Base-by-base conservation (phyloP, 495 filamentous ascomycete genomes). In the Xylaria sp. region DNA sequence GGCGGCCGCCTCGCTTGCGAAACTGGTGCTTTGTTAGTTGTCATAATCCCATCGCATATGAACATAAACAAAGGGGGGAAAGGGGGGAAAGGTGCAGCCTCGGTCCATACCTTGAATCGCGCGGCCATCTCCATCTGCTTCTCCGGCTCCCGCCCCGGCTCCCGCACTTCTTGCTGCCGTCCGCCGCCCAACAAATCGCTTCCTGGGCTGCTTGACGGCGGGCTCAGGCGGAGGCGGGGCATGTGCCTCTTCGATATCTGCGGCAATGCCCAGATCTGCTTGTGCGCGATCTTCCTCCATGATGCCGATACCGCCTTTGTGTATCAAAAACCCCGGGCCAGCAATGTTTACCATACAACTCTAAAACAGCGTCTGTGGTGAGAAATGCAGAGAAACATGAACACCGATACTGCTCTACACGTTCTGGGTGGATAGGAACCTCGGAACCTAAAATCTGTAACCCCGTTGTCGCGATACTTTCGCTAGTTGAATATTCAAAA, bases 171-270 rank as follows among this genome's bases (percentile, higher is more conserved):
- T 82, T 46, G 85, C 85, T 65, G 90, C 83, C 46, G 89, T 83
- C 50, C 82, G 77, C 70, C 90, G 88, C 72, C 91, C 93, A 33
- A 96, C 90, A 71, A 96, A 96, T 68, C 93, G 86, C 80, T 92
- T 94, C 81, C 90, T 93, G 26, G 93, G 93, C 65, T 89, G 86
- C 72, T 81, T 84, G 53, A 80, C 69, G 0, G 71, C 74, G 46
- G 79, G 76, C 65, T 67, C 55, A 63, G 73, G 48, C 59, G 74
- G 52, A 62, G 80, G 77, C 29, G 78, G 73, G 35, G 79, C 76
- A 37, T 85, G 75, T 19, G 73, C 78, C 72, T 85, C 84, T 66
- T 88, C 85, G 43, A 88, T 82, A 68, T 88, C 87, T 46, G 85
- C 85, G 58, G 86, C 86, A 52, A 86, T 79, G 69, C 87, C 86